These are phyloP conservation scores for Hippophae rhamnoides DNA, from an alignment of 306 rosid species.

Conservation along the genomic window DNA sequence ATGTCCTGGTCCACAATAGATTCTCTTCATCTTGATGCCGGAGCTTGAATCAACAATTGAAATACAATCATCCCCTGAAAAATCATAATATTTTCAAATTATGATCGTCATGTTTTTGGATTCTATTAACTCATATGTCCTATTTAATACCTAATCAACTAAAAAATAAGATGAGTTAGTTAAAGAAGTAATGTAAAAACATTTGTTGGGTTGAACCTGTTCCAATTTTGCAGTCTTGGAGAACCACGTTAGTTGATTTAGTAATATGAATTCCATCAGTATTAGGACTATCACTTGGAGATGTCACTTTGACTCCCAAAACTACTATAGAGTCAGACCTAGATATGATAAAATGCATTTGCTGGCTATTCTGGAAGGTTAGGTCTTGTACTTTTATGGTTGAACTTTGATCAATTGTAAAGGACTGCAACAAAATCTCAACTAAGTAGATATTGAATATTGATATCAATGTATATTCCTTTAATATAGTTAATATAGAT, in stretches of 20 bases:
- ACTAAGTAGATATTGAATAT: constrained; percentile 6
- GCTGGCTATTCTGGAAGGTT: constrained; percentile 84
- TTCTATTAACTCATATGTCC: too few species aligned
- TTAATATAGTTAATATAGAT: constrained; percentile 6
- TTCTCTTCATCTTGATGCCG: constrained; percentile 79
- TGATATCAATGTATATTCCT: background rate
- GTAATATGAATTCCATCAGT: constrained; percentile 94
- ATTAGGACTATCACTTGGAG: constrained; percentile 90
- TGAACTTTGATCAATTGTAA: constrained; percentile 74
- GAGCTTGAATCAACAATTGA: constrained; percentile 93
- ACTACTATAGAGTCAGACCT: constrained; percentile 54
- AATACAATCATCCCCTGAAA: constrained; percentile 89
- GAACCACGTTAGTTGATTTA: constrained; percentile 69
- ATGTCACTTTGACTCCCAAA: constrained; percentile 48
- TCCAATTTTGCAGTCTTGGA: constrained; percentile 76
- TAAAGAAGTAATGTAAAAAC: constrained; percentile 2
- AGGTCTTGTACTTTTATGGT: constrained; percentile 59
- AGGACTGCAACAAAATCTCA: constrained; percentile 52
- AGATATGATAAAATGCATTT: constrained; percentile 77
- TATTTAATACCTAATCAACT: too few species aligned
- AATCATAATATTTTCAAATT: constrained; percentile 6
- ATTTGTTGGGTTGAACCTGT: constrained; percentile 53
- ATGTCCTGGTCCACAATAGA: constrained; percentile 93
- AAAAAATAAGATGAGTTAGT: background rate
- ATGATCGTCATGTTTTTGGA: too few species aligned